Conservation (phyloP, 2,329 filamentous ascomycete genomes). For the Juglanconis juglandina region DNA sequence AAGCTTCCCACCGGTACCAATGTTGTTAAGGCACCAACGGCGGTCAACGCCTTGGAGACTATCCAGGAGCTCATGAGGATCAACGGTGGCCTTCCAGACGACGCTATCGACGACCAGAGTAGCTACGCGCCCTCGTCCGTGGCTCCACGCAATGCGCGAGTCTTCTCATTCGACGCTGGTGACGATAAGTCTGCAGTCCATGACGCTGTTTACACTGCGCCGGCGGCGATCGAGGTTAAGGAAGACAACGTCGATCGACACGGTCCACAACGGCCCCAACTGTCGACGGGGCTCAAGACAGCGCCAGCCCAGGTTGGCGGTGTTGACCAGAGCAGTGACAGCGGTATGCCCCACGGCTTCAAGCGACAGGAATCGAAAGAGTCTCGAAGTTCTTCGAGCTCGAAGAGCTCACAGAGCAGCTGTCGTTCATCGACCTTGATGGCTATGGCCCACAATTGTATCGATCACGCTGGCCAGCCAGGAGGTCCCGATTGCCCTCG, state of each 20-base stretch:
- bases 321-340: background rate
- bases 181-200: background rate
- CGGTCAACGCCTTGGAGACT: background rate
- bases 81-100: constrained; percentile 16
- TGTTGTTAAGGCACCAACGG: background rate
- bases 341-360: no score
- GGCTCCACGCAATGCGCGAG: background rate
- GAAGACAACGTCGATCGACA: background rate
- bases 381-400: background rate
- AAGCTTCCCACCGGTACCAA: background rate
- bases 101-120: constrained; percentile 5
- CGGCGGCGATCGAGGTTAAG: background rate
- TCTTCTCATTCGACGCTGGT: background rate
- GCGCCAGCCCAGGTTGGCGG: background rate
- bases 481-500: background rate
- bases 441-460: constrained; percentile 13
- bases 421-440: background rate
- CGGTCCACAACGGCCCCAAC: background rate
- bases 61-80: constrained; percentile 10
- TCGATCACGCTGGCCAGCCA: background rate
- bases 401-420: background rate
- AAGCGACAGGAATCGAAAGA: background rate
- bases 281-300: background rate
- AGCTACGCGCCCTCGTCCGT: constrained; percentile 4
- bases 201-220: background rate